phyloP scores from a whole-genome alignment of 2,329 filamentous ascomycete species.

The Paramyrothecium roridum region DNA sequence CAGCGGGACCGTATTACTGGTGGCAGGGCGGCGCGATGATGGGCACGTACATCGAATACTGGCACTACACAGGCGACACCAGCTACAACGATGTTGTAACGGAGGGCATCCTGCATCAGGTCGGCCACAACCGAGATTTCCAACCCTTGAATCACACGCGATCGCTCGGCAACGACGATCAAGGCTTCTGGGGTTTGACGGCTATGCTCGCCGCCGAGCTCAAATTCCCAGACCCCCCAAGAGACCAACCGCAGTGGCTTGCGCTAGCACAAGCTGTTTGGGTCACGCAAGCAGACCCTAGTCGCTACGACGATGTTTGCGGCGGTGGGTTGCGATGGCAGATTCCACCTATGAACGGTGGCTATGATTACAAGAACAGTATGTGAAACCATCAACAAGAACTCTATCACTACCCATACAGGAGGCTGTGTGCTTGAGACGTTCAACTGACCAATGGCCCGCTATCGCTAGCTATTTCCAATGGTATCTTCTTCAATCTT shows the following conservation, averaged over 20 bases:
- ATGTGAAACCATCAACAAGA: conserved; percentile 11
- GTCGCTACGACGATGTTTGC: conserved; percentile 64
- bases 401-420: too few relatives aligned
- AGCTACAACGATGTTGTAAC: conserved; percentile 59
- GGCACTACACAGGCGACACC: conserved; percentile 62
- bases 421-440: neutral
- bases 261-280: conserved; percentile 68
- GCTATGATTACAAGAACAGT: conserved; percentile 74
- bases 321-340: conserved; percentile 74
- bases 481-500: conserved; percentile 62
- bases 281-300: conserved; percentile 54
- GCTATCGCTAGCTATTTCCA: conserved; percentile 46
- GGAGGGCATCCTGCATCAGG: conserved; percentile 55
- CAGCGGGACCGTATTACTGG: conserved; percentile 63
- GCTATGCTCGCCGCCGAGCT: conserved; percentile 66
- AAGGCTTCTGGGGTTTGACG: conserved; percentile 67
- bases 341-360: conserved; percentile 69
- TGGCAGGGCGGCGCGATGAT: conserved; percentile 71
- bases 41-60: conserved; percentile 68
- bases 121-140: conserved; percentile 54
- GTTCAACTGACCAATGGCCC: neutral
- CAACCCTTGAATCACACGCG: conserved; percentile 58
- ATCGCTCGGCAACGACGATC: conserved; percentile 66
- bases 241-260: conserved; percentile 55
- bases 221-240: conserved; percentile 57